Evolutionary conservation across 257 asterid genomes (phyloP).

Genomic region (Eucommia ulmoides): DNA sequence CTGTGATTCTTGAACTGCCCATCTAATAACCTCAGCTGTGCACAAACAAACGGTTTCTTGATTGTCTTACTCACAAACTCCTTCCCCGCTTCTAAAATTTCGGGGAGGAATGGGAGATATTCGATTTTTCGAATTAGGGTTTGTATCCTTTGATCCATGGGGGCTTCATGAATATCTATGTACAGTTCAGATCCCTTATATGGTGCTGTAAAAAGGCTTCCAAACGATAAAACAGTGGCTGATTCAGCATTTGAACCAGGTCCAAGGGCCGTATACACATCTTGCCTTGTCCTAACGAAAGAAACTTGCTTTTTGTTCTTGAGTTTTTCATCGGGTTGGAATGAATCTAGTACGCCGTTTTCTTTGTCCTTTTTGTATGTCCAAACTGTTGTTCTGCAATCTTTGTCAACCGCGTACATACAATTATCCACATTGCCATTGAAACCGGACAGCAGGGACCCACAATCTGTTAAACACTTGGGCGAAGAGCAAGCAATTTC

Average conservation of each 20-base stretch:
- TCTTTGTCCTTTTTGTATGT: constrained; percentile 44
- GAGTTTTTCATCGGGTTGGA: constrained; percentile 76
- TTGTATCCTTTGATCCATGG: constrained; percentile 41
- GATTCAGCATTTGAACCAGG: constrained; percentile 57
- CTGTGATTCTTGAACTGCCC: constrained; percentile 93
- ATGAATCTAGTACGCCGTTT: constrained; percentile 57
- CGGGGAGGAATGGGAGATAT: constrained; percentile 66
- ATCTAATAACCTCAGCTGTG: constrained; percentile 79
- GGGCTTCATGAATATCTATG: constrained; percentile 66
- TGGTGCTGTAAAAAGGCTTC: constrained; percentile 72
- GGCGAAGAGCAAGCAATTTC: constrained; percentile 27
- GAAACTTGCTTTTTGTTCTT: constrained; percentile 66
- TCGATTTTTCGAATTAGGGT: constrained; percentile 43
- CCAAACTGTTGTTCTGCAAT: constrained; percentile 84
- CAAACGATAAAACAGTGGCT: constrained; percentile 55
- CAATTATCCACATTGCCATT: constrained; percentile 35
- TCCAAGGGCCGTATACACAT: constrained; percentile 55
- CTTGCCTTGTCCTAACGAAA: constrained; percentile 57
- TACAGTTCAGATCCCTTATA: constrained; percentile 79
- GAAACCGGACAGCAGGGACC: constrained; percentile 60
- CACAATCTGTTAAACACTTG: constrained; percentile 50
- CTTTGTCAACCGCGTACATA: constrained; percentile 53
- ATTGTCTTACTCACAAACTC: constrained; percentile 41
- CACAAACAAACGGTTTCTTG: constrained; percentile 66
- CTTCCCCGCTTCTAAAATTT: constrained; percentile 64